phyloP scores from a whole-genome alignment of 2,329 filamentous ascomycete species.

The Rasamsonia emersonii region DNA sequence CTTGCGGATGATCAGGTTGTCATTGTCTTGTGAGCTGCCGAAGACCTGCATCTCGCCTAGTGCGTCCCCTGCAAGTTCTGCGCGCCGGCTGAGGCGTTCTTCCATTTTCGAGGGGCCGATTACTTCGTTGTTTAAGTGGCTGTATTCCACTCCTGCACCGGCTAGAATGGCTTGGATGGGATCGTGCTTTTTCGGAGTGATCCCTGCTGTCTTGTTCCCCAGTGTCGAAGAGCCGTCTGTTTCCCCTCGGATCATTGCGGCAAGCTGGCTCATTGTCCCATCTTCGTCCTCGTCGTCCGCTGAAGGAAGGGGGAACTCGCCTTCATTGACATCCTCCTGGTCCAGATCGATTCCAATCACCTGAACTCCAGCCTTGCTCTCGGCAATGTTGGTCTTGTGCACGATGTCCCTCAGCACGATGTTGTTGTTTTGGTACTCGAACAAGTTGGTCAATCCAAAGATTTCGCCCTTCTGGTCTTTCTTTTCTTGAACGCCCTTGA shows the following conservation, averaged over 20 bases:
- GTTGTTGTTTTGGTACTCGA: conserved; percentile 70
- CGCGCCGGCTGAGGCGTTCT: conserved; percentile 68
- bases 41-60: conserved; percentile 29
- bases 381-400: conserved; percentile 95
- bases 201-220: conserved; percentile 16
- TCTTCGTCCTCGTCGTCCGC: conserved; percentile 48
- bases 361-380: conserved; percentile 75
- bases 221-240: conserved; percentile 17
- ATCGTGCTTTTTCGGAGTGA: conserved; percentile 49
- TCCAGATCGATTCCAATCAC: conserved; percentile 70
- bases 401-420: conserved; percentile 88
- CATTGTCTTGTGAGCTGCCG: conserved; percentile 14
- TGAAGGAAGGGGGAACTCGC: conserved; percentile 12
- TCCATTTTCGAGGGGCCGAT: conserved; percentile 91
- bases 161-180: conserved; percentile 83
- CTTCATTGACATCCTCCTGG: conserved; percentile 46
- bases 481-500: conserved; percentile 84
- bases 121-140: conserved; percentile 92
- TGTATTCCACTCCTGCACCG: conserved; percentile 84
- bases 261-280: conserved; percentile 64
- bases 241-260: conserved; percentile 49
- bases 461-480: conserved; percentile 81
- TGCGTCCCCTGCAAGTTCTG: conserved; percentile 42
- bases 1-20: conserved; percentile 12
- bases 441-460: conserved; percentile 81